Base-by-base conservation (phyloP, 768 basidiomycete species). In the Calocybe gangraenosa region DNA sequence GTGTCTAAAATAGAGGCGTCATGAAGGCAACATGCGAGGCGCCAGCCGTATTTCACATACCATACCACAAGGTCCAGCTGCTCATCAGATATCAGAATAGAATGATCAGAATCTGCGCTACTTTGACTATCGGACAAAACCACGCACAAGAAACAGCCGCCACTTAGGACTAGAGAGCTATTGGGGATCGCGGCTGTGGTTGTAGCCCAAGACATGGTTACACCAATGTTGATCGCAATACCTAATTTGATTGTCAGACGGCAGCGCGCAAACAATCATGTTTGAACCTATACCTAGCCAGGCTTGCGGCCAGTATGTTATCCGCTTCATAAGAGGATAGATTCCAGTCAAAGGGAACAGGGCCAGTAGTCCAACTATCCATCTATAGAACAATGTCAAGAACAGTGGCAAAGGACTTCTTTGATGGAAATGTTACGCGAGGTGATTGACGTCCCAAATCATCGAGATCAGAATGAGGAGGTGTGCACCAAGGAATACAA, bases 141-240 rank as follows among this genome's bases (percentile, higher is more conserved):
- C n/a, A n/a, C n/a, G n/a, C n/a, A n/a, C n/a, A n/a, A n/a, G n/a
- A n/a, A n/a, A n/a, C n/a, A n/a, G n/a, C n/a, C n/a, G n/a, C n/a
- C n/a, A n/a, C n/a, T n/a, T n/a, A n/a, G n/a, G n/a, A n/a, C n/a
- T n/a, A n/a, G n/a, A n/a, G n/a, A n/a, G n/a, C n/a, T n/a, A n/a
- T n/a, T n/a, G n/a, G n/a, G n/a, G n/a, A n/a, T n/a, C n/a, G n/a
- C n/a, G n/a, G n/a, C n/a, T n/a, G n/a, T n/a, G n/a, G n/a, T n/a
- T n/a, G n/a, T n/a, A n/a, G n/a, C n/a, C 63, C 63, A 67, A 13
- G 60, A 54, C 33, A 63, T 53, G n/a, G 51, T 44, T 33, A 62
- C 46, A 22, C 63, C 58, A 47, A 58, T 61, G 41, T 58, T 65
- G 53, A 67, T 61, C 11, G 62, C 55, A 22, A 66, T 33, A 14